Evolutionary conservation across 305 asterid species (phyloP).

Genomic region (Fraxinus albicans): DNA sequence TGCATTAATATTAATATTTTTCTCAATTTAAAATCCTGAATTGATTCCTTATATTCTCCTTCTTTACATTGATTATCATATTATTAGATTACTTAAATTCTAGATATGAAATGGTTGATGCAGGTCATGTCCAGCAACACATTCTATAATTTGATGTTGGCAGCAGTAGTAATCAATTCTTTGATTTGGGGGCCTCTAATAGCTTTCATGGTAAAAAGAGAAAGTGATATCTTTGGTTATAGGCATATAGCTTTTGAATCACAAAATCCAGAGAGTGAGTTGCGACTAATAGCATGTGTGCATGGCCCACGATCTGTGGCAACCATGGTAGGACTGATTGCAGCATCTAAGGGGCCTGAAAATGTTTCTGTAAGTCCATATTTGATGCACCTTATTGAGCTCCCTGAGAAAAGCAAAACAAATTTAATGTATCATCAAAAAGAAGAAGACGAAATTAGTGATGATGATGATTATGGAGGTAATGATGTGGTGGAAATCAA

Average conservation of each 20-base stretch:
- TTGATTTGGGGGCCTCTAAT: conserved; percentile 86
- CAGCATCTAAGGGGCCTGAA: conserved; percentile 65
- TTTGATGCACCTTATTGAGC: conserved; percentile 89
- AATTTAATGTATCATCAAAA: conserved; percentile 69
- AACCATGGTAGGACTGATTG: conserved; percentile 76
- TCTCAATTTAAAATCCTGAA: background rate
- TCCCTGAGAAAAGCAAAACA: conserved; percentile 70
- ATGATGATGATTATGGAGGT: conserved; percentile 92
- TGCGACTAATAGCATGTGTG: conserved; percentile 75
- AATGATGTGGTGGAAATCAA: conserved; percentile 93
- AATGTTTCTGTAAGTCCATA: conserved; percentile 67
- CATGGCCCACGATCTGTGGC: conserved; percentile 88
- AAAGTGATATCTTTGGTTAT: conserved; percentile 67
- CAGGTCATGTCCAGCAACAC: conserved; percentile 62
- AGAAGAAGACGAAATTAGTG: conserved; percentile 85
- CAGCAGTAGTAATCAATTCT: conserved; percentile 73
- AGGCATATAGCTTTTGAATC: conserved; percentile 63
- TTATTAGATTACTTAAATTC: conserved; percentile 13
- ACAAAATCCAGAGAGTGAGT: conserved; percentile 70
- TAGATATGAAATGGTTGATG: conserved; percentile 29
- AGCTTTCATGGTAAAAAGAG: conserved; percentile 77
- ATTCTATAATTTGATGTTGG: conserved; percentile 72
- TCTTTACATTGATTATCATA: background rate
- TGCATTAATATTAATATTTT: background rate
- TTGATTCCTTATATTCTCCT: background rate